These are phyloP conservation scores for Macrophomina pseudophaseolina DNA, from an alignment of 2,329 filamentous ascomycete genomes.

Conservation along the genomic window DNA sequence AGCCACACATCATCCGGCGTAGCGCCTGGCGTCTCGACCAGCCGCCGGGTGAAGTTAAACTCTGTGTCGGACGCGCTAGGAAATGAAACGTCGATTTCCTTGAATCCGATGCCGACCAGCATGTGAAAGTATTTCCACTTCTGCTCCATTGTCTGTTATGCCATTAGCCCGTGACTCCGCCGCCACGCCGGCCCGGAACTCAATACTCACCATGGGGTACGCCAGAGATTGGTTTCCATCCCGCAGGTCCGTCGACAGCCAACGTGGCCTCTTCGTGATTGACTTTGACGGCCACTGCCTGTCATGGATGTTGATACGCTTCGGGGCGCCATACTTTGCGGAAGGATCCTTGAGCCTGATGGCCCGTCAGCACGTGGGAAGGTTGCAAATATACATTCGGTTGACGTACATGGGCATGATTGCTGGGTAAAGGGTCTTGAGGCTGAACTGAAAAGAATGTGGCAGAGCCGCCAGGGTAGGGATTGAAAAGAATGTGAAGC, in stretches of 20 bases:
- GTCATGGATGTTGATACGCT: conserved; percentile 68
- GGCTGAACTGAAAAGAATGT: background rate
- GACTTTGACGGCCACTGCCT: conserved; percentile 84
- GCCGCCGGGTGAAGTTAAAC: conserved; percentile 88
- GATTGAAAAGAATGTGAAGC: too few relatives aligned
- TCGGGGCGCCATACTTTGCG: conserved; percentile 75
- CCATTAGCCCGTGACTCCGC: background rate
- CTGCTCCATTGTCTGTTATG: conserved; percentile 79
- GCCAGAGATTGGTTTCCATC: conserved; percentile 94
- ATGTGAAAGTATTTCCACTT: conserved; percentile 96
- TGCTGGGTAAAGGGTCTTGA: background rate
- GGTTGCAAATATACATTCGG: background rate
- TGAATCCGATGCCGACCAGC: conserved; percentile 89
- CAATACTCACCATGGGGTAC: conserved; percentile 78
- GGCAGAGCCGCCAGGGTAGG: too few relatives aligned
- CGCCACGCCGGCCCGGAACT: background rate
- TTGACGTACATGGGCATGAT: background rate
- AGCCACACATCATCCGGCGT: conserved; percentile 89
- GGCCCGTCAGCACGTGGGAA: background rate
- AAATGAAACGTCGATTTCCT: conserved; percentile 97
- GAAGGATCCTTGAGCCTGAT: conserved; percentile 72
- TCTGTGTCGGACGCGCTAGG: conserved; percentile 93
- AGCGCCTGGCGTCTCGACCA: conserved; percentile 82
- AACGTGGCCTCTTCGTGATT: conserved; percentile 83
- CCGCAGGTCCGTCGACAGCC: conserved; percentile 85